Base-by-base conservation (phyloP, 2,329 filamentous ascomycete species). In the Ophioceras dolichostomum region DNA sequence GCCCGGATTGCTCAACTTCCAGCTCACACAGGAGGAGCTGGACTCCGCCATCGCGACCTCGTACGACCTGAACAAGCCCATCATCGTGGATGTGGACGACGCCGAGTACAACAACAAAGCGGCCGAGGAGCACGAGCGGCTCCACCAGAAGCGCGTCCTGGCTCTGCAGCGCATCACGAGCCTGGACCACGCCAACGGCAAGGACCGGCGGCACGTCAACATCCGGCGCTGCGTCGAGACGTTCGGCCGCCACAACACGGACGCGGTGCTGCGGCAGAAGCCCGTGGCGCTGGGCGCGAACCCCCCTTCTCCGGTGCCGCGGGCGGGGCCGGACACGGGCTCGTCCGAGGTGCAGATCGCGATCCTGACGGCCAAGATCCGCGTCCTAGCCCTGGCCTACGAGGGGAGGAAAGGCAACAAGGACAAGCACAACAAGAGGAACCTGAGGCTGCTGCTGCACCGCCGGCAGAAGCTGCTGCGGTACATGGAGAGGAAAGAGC, bases 321-420 rank as follows among this genome's bases (percentile, higher is more conserved):
- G 93, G 22, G 76, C 79, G n/a, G 91, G 91, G 0, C 83, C 82
- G 5, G 91, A 98, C 55, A 98, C 89, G 1, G 91, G 91, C 26
- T 94, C 85, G 49, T 85, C 85, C 6, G 91, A 98, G 62, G 93
- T 98, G n/a, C 91, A 98, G 66, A 86, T 93, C 47, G 88, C 87
- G 32, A 93, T 98, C 49, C 60, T 98, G 56, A 98, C 91, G 3
- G 75, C 86, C 40, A 96, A 95, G 70, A 98, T 98, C 55, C 71
- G 85, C 44, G 78, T 81, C 18, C 58, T 98, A 35, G 79, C 83
- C 13, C 70, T 82, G 47, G 78, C 80, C 46, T 60, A 94, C 36
- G 70, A 81, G 51, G 68, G 65, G 30, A 72, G 76, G 41, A 61
- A 67, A 47, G 84, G 81, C 5, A 75, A 82, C 57, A 86, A 81